phyloP scores from a whole-genome alignment of 2,329 filamentous ascomycete species.

The Diaporthe destruens region DNA sequence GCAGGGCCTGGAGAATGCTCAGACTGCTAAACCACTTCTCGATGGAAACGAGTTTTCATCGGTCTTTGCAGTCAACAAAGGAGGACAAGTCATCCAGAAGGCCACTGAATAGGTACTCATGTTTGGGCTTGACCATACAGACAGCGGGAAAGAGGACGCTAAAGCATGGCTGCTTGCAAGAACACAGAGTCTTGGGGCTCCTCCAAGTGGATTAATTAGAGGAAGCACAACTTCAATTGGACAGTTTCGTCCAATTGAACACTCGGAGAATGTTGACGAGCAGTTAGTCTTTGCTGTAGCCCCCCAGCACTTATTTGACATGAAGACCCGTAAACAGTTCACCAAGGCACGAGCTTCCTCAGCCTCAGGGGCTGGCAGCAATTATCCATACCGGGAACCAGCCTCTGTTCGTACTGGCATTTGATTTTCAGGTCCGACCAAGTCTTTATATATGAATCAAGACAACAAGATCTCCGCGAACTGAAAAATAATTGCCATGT shows the following conservation, averaged over 20 bases:
- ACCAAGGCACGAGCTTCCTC: neutral
- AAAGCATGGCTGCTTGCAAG: neutral
- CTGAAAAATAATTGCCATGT: too few relatives aligned
- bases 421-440: neutral
- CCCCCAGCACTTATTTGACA: neutral
- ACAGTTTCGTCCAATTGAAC: neutral
- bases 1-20: neutral
- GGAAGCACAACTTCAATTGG: neutral
- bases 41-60: neutral
- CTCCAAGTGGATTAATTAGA: neutral
- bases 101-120: neutral
- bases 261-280: neutral
- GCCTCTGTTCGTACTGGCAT: neutral
- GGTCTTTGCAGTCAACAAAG: neutral
- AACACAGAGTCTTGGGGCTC: neutral
- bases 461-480: too few relatives aligned
- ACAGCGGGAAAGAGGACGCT: neutral
- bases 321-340: too few relatives aligned
- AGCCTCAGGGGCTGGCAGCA: neutral
- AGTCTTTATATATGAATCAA: too few relatives aligned
- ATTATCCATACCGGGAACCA: neutral
- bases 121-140: neutral
- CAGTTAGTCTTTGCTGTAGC: neutral
- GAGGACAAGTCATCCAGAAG: neutral
- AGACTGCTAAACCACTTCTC: neutral